Evolutionary conservation across 768 basidiomycete genomes (phyloP).

Genomic region (Harrya chromipes): DNA sequence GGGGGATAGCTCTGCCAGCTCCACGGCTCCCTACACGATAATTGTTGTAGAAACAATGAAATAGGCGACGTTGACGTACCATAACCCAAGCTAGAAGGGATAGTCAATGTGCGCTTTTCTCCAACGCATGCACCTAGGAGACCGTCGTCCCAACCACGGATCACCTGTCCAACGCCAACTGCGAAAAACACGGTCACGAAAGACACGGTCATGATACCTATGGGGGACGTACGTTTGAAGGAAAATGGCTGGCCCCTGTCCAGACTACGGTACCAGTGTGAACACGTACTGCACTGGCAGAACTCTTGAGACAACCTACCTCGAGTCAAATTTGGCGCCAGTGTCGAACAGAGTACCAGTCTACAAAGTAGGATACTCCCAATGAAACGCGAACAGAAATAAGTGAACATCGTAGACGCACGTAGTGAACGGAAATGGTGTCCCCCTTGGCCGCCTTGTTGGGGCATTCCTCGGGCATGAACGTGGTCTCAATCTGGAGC

Average conservation of each 20-base stretch:
- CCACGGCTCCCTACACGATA: slow-evolving; percentile 60
- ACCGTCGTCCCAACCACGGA: slow-evolving; percentile 83
- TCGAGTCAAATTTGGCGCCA: slow-evolving; percentile 89
- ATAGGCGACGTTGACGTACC: slow-evolving; percentile 47
- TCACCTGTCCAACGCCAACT: slow-evolving; percentile 83
- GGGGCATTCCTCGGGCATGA: slow-evolving; percentile 54
- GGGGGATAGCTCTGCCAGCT: slow-evolving; percentile 73
- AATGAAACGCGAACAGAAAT: background rate
- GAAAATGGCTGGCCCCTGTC: slow-evolving; percentile 76
- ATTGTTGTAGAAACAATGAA: background rate
- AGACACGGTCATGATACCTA: background rate
- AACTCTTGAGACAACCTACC: slow-evolving; percentile 39
- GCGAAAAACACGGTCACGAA: background rate
- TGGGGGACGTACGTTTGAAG: slow-evolving; percentile 61
- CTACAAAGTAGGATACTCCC: background rate
- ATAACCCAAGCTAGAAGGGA: slow-evolving; percentile 77
- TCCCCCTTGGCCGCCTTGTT: slow-evolving; percentile 60
- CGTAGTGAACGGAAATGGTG: slow-evolving; percentile 73
- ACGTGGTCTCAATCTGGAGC: slow-evolving; percentile 61
- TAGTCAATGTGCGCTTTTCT: slow-evolving; percentile 88
- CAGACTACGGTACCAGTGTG: slow-evolving; percentile 37
- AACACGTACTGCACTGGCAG: background rate
- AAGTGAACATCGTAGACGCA: slow-evolving; percentile 33
- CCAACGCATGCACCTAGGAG: slow-evolving; percentile 80
- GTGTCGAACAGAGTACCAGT: slow-evolving; percentile 77